Evolutionary conservation across 2,329 filamentous ascomycete species (phyloP).

Genomic region (Apiospora aurea): DNA sequence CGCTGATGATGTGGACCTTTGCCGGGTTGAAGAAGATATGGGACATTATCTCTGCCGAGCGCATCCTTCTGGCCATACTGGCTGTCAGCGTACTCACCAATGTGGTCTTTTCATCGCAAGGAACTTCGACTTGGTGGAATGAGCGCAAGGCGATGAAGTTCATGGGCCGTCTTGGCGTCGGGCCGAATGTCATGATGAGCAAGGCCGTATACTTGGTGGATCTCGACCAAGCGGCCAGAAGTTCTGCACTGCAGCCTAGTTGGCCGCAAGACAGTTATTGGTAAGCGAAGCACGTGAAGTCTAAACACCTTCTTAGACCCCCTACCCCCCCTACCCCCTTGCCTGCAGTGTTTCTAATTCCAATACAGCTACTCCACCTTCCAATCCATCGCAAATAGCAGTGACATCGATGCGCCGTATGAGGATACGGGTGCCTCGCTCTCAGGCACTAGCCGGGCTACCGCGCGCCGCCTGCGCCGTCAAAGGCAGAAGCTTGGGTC

Average conservation of each 20-base stretch:
- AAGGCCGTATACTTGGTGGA: constrained; percentile 85
- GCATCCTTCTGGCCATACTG: constrained; percentile 74
- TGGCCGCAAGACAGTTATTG: constrained; percentile 59
- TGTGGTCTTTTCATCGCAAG: constrained; percentile 74
- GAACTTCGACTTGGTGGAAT: constrained; percentile 81
- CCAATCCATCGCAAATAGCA: constrained; percentile 62
- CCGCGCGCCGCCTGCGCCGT: constrained; percentile 72
- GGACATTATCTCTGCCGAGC: constrained; percentile 74
- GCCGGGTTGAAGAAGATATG: constrained; percentile 70
- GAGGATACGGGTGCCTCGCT: constrained; percentile 59
- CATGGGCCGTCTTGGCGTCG: constrained; percentile 82
- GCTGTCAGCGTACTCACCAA: constrained; percentile 76
- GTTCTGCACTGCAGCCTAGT: constrained; percentile 42
- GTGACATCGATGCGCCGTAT: constrained; percentile 64
- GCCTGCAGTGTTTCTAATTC: background rate
- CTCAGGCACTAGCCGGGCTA: constrained; percentile 57
- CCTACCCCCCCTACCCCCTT: too few relatives aligned
- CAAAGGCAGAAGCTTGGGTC: constrained; percentile 84
- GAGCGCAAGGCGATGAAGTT: constrained; percentile 82
- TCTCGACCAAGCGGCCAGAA: constrained; percentile 68
- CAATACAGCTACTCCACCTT: constrained; percentile 65
- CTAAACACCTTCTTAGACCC: background rate
- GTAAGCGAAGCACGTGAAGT: constrained; percentile 40
- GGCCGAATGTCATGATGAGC: constrained; percentile 81
- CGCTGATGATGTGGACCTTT: constrained; percentile 79